phyloP scores from a whole-genome alignment of 1,284 basidiomycete genomes.

The Ustilago lituana region DNA sequence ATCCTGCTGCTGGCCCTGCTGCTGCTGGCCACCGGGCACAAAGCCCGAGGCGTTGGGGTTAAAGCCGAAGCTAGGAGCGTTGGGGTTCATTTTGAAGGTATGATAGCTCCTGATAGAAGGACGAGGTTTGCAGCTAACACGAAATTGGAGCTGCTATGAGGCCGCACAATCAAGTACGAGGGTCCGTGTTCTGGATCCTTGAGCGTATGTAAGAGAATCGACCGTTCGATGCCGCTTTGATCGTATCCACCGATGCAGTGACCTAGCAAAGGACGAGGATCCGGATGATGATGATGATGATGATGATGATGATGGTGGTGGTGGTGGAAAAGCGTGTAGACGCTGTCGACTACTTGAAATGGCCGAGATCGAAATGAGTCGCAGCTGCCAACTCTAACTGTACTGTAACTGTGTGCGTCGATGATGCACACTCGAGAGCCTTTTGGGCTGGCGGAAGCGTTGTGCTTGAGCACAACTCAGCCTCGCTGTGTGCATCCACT shows the following conservation, averaged over 20 bases:
- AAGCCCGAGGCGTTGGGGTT: constrained; percentile 65
- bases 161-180: neutral
- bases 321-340: no score
- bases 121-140: neutral
- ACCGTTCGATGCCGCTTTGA: neutral
- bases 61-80: constrained; percentile 65
- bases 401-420: constrained; percentile 10
- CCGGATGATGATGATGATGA: constrained; percentile 6
- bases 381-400: neutral
- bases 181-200: neutral
- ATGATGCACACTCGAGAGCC: constrained; percentile 2
- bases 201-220: neutral
- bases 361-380: no score
- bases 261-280: constrained; percentile 2
- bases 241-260: neutral
- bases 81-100: constrained; percentile 61
- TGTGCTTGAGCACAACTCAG: neutral
- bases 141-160: no score
- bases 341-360: no score
- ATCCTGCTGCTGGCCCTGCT: constrained; percentile 52
- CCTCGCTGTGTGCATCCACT: neutral
- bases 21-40: constrained; percentile 51
- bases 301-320: no score
- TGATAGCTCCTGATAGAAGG: neutral
- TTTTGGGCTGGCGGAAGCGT: neutral